Base-by-base conservation (phyloP, 2,329 filamentous ascomycete species). In the Aureobasidium leucospermi region DNA sequence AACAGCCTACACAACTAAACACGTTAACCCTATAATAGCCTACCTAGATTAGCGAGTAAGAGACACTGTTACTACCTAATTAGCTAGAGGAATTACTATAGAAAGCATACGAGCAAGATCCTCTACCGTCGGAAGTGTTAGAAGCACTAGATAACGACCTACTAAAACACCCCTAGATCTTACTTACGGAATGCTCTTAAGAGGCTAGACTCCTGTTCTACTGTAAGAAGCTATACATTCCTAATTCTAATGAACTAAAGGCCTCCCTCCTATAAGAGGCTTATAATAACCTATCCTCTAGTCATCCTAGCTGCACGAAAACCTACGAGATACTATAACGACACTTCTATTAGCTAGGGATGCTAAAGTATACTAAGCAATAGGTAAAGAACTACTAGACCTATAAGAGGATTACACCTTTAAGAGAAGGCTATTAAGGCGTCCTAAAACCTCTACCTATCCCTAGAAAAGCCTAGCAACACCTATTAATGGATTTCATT, bases 391-490 rank as follows among this genome's bases (percentile, higher is more conserved):
- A 52, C 48, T 52, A n/a, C 29, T 23, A 52, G 4, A 52, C 48
- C 16, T 52, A 29, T 39, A 19, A 52, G 16, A 52, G 48, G 16
- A 52, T 52, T 19, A 52, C 16, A 38, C 48, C 16, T 10, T 52
- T 23, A 16, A 52, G 48, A 52, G 32, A 52, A 52, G 48, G 48
- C 5, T 39, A 52, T 32, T 39, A 52, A 52, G 34, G 48, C 31
- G 32, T 52, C 32, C 48, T 52, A 32, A 52, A 52, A 39, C 48
- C n/a, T n/a, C n/a, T n/a, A n/a, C n/a, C n/a, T n/a, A n/a, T n/a
- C n/a, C n/a, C n/a, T n/a, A n/a, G n/a, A n/a, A n/a, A n/a, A n/a
- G n/a, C n/a, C n/a, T n/a, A n/a, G n/a, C n/a, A n/a, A n/a, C n/a
- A n/a, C n/a, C n/a, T n/a, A n/a, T n/a, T n/a, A n/a, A n/a, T n/a